Conservation (phyloP, 306 rosid species). For the Mimosa bimucronata region DNA sequence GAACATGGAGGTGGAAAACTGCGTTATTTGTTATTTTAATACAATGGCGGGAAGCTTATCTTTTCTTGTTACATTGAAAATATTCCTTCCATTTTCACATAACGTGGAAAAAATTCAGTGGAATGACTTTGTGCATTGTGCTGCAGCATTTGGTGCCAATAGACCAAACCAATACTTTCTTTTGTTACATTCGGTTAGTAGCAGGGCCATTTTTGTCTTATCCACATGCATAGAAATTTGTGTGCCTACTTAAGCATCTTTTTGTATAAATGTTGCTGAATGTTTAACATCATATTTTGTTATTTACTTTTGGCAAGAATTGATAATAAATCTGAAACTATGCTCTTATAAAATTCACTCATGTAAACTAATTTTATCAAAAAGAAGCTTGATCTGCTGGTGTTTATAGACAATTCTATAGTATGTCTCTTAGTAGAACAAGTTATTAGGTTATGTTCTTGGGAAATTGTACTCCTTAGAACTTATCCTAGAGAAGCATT, state of each 20-base stretch:
- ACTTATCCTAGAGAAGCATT: background rate
- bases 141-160: background rate
- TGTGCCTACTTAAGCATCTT: background rate
- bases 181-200: background rate
- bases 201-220: background rate
- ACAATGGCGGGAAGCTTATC: background rate
- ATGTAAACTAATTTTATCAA: background rate
- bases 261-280: background rate
- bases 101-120: background rate
- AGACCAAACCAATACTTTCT: background rate
- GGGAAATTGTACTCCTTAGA: background rate
- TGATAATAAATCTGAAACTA: background rate
- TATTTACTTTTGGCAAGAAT: background rate
- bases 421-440: background rate
- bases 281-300: background rate
- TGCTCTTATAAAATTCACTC: background rate
- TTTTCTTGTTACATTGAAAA: background rate
- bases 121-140: background rate
- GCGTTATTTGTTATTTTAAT: background rate
- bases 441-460: background rate
- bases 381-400: background rate
- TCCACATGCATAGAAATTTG: background rate
- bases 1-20: background rate
- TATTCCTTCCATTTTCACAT: background rate
- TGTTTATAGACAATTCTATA: background rate